phyloP scores from a whole-genome alignment of 495 filamentous ascomycete species.

The Jackrogersella multiformis region DNA sequence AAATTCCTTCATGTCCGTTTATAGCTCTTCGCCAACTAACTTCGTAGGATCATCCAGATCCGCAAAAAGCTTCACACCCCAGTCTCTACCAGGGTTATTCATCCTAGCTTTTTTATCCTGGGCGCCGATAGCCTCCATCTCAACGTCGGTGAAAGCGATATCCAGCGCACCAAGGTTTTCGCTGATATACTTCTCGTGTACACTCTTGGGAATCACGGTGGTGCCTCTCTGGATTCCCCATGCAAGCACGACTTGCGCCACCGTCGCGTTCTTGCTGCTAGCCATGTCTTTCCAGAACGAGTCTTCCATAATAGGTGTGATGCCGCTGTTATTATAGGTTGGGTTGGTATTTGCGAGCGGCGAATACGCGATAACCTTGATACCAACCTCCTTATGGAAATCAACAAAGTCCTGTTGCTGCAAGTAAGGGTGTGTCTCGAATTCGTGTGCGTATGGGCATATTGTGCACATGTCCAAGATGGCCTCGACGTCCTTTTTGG shows the following conservation, averaged over 20 bases:
- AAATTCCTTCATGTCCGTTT: no score
- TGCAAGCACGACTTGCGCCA: constrained; percentile 69
- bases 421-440: constrained; percentile 64
- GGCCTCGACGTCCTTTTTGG: constrained; percentile 64
- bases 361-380: constrained; percentile 72
- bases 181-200: constrained; percentile 50
- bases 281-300: constrained; percentile 67
- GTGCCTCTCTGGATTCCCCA: constrained; percentile 72
- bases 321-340: constrained; percentile 59
- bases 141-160: constrained; percentile 45
- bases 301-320: constrained; percentile 56
- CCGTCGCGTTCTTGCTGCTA: constrained; percentile 68
- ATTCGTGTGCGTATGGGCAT: constrained; percentile 72
- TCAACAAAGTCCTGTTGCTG: constrained; percentile 67
- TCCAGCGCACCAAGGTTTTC: constrained; percentile 39
- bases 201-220: constrained; percentile 71
- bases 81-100: constrained; percentile 65
- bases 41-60: constrained; percentile 56
- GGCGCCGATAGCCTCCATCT: constrained; percentile 62
- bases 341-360: constrained; percentile 78
- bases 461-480: constrained; percentile 64
- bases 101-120: constrained; percentile 67
- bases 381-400: constrained; percentile 64
- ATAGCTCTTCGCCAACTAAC: constrained; percentile 33
- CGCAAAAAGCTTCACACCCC: constrained; percentile 67